Percentiles rank a stretch among this genome's conserved stretches.
phyloP scores from a whole-genome alignment of 169 alveolate species.

The Neospora caninum region DNA sequence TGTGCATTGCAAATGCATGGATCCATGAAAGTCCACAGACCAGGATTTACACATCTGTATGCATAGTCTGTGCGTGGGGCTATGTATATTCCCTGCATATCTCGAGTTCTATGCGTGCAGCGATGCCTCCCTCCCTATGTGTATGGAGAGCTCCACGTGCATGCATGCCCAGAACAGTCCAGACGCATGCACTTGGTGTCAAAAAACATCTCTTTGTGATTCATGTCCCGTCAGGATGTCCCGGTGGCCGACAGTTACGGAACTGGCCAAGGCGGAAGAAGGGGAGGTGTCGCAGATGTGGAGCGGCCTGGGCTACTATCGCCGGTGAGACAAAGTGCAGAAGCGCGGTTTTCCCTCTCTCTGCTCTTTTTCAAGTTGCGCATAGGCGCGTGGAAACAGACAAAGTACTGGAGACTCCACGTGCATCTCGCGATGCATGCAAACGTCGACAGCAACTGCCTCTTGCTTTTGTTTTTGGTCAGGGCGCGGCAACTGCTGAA shows the following conservation, averaged over 20 bases:
- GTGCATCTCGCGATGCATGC: background rate
- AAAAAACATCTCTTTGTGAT: background rate
- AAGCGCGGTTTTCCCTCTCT: background rate
- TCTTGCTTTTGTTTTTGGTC: background rate
- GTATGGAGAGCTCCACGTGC: too few relatives aligned
- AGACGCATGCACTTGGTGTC: too few relatives aligned
- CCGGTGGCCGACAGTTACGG: constrained; percentile 68
- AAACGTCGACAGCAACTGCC: too few relatives aligned
- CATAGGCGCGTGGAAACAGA: background rate
- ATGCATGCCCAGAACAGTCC: too few relatives aligned
- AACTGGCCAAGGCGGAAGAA: constrained; percentile 62
- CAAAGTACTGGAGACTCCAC: background rate
- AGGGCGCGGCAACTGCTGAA: constrained; percentile 72
- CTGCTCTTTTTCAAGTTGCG: background rate
- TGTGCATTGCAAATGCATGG: too few relatives aligned
- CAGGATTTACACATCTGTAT: too few relatives aligned
- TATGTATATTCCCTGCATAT: too few relatives aligned
- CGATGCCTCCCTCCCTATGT: too few relatives aligned
- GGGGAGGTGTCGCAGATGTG: constrained; percentile 70
- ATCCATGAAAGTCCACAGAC: too few relatives aligned
- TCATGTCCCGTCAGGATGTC: constrained; percentile 41
- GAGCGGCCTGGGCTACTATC: constrained; percentile 75
- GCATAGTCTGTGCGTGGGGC: too few relatives aligned
- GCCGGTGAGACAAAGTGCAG: constrained; percentile 26
- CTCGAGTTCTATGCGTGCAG: too few relatives aligned